A percentile compares a stretch with the other conserved stretches of the same genome.
phyloP scores from a whole-genome alignment of 2,329 filamentous ascomycete species.

The Aspergillus jensenii region DNA sequence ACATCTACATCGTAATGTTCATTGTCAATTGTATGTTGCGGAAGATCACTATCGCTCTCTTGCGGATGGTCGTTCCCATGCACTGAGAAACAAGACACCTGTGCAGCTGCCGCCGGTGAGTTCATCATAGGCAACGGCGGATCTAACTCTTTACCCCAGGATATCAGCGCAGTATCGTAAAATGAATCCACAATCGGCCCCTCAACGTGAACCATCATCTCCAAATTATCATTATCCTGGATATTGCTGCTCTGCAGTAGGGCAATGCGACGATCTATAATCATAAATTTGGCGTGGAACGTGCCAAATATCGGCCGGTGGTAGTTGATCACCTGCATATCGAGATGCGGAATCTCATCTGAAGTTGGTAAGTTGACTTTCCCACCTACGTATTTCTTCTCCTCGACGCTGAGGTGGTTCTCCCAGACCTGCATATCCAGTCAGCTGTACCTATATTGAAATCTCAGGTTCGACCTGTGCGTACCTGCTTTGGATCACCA shows the following conservation, averaged over 20 bases:
- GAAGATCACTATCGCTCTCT: slow-evolving; percentile 34
- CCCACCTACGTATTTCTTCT: slow-evolving; percentile 58
- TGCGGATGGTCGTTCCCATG: slow-evolving; percentile 6
- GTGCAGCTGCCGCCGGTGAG: slow-evolving; percentile 46
- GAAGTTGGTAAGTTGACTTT: slow-evolving; percentile 62
- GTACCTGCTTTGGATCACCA: slow-evolving; percentile 61
- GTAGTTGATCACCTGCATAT: slow-evolving; percentile 71
- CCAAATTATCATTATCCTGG: slow-evolving; percentile 71
- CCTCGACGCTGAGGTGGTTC: slow-evolving; percentile 62
- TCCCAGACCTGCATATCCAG: slow-evolving; percentile 41
- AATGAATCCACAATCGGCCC: slow-evolving; percentile 74
- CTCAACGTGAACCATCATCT: slow-evolving; percentile 77
- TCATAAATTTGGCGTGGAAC: slow-evolving; percentile 75
- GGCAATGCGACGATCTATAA: slow-evolving; percentile 71
- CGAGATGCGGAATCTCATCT: slow-evolving; percentile 68
- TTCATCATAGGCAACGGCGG: slow-evolving; percentile 59
- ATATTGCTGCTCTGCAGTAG: slow-evolving; percentile 78
- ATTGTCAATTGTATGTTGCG: slow-evolving; percentile 58
- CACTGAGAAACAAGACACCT: slow-evolving; percentile 24
- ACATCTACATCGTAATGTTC: slow-evolving; percentile 66
- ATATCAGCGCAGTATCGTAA: slow-evolving; percentile 72
- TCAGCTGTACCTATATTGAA: not conserved
- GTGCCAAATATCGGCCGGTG: slow-evolving; percentile 71
- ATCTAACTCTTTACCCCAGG: slow-evolving; percentile 65
- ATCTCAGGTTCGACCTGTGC: not conserved